Evolutionary conservation across 2,329 filamentous ascomycete species (phyloP), one percentile per base, ranked within the genome.

Genomic region (Neodidymelliopsis sp.): DNA sequence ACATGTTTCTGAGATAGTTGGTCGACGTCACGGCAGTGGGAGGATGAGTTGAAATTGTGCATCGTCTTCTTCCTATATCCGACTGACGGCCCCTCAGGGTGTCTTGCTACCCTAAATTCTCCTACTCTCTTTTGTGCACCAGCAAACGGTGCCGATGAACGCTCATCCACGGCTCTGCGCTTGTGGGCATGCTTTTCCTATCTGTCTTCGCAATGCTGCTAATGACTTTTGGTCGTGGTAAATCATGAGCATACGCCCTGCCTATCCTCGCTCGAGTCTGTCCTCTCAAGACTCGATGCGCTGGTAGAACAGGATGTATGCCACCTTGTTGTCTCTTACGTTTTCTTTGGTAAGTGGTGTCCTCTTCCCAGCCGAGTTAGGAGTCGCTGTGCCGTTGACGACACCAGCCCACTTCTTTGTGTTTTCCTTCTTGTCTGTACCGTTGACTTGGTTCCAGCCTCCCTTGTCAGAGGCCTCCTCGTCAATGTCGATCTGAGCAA

Each of bases 231-330:
- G 40, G 40, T 44, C 25, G 35, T 50, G 40, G 15, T 36, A 24
- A 39, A 44, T 50, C 35, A 28, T 50, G 40, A 44, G 35, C 40
- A 36, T 50, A 28, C 35, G 40, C 24, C 13, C 39, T 44, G 46
- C 34, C 27, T 34, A n/a, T 37, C 22, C 25, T 35, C 13, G 47
- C 33, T 42, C 37, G 23, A 43, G 36, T 13, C 41, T 24, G 19
- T 28, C 22, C 24, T 36, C 42, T 70, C 63, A 71, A 53, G 57
- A 60, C 54, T 73, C 65, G 30, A 94, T 83, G 65, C 85, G 85
- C 77, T 97, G 88, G 74, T 99, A 99, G 76, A 99, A 96, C 67
- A 99, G 77, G 59, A 99, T 84, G 75, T 99, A 99, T 4, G 94
- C 94, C 49, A 97, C 93, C 80, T 96, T 96, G 80, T 93, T 96